phyloP scores from a whole-genome alignment of 306 rosid genomes.

The Cucurbita argyrosperma region DNA sequence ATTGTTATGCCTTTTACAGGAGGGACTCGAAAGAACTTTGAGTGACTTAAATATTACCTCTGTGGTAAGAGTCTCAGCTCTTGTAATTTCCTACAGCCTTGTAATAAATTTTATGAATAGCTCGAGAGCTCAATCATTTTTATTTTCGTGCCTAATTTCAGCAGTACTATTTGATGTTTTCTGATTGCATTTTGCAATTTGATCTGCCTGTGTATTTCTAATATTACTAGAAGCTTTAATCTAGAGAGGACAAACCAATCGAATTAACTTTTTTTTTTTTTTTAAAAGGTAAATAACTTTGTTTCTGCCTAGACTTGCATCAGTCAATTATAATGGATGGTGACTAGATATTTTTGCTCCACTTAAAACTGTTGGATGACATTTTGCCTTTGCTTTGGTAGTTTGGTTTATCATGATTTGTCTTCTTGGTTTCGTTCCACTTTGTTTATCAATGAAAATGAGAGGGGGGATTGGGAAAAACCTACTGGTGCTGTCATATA shows the following conservation, averaged over 20 bases:
- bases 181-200: background rate
- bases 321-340: background rate
- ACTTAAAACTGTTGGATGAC: background rate
- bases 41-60: constrained; percentile 41
- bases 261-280: too few relatives aligned
- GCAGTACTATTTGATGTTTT: background rate
- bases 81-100: background rate
- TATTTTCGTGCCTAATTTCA: background rate
- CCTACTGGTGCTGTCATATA: background rate
- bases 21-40: constrained; percentile 42
- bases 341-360: background rate
- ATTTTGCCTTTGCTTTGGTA: background rate
- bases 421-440: background rate
- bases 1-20: constrained; percentile 24
- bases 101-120: constrained; percentile 6
- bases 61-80: constrained; percentile 46
- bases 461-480: background rate
- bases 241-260: background rate
- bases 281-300: background rate
- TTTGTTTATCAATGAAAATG: background rate
- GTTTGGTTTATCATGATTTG: background rate
- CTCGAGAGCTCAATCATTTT: background rate
- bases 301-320: background rate
- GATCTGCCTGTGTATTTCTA: background rate
- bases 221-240: background rate